Base-by-base conservation (phyloP, 441 rosid genomes). In the Brassica balearica region DNA sequence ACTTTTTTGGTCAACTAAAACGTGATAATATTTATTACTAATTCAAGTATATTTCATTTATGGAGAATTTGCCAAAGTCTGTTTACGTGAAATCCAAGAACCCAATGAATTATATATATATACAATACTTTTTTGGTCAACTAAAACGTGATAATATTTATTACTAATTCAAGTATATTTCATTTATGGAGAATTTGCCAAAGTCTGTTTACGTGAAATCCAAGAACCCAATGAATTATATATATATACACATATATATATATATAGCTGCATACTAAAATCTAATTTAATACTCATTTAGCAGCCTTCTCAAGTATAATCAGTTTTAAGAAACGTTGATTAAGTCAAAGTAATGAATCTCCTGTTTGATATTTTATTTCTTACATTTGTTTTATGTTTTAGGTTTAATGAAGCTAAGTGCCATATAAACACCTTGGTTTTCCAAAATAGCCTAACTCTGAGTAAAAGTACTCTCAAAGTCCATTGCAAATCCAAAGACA, bases 401-500 rank as follows among this genome's bases (percentile, higher is more conserved):
- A 22, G 22, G 5, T 64, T 8, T 8, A 64, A 51, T 51, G 77
- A 51, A 73, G 48, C 77, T 17, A 19, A 7, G 4, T 64, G 70
- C 46, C 22, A 0, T 29, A 64, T 64, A 73, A 73, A 73, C 23
- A 73, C 64, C 0, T 2, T 73, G 58, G 10, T 22, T 46, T 73
- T 73, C 20, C 70, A 51, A 48, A 73, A 73, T 27, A 64, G n/a
- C 6, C 63, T 73, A 51, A 6, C 12, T 17, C 63, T 51, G 4
- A 64, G 77, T 32, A 2, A 29, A 1, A 73, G 36, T 53, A 64
- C 3, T 29, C 64, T 73, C 14, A 73, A 64, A 64, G 14, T 73
- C 5, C 76, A 73, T 29, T 73, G 76, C 48, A 73, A 27, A 48
- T 62, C 69, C 1, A 48, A n/a, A 32, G 2, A 62, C 53, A 46